These are phyloP conservation scores for Metschnikowia orientalis DNA, from an alignment of 805 yeast genomes.

Conservation along the genomic window DNA sequence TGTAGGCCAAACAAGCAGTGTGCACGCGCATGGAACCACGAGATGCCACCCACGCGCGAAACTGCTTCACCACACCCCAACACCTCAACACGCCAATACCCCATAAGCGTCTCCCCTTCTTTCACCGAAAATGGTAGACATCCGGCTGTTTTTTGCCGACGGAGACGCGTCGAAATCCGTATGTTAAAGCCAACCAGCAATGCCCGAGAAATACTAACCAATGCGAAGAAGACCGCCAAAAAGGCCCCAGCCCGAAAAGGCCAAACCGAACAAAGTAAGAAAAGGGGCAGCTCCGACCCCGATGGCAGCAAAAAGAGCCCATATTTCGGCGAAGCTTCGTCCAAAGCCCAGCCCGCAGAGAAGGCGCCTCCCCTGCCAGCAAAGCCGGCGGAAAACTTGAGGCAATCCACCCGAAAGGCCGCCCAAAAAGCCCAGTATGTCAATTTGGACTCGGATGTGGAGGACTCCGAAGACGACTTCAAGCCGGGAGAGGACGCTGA, in stretches of 20 bases:
- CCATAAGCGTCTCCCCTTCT: background rate
- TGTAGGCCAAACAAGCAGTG: too few species aligned
- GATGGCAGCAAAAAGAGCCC: slow-evolving; percentile 3
- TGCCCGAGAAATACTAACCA: too few species aligned
- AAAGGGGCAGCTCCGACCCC: background rate
- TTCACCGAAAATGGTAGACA: slow-evolving; percentile 15
- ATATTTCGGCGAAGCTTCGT: background rate
- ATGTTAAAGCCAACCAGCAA: slow-evolving; percentile 8
- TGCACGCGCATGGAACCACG: too few species aligned
- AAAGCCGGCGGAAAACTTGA: slow-evolving; percentile 8
- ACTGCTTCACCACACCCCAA: too few species aligned
- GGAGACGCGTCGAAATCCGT: slow-evolving; percentile 10
- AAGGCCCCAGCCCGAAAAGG: background rate
- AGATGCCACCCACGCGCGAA: too few species aligned
- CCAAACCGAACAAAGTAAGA: background rate
- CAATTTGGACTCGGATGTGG: slow-evolving; percentile 17
- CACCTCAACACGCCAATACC: slow-evolving; percentile 4
- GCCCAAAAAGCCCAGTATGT: slow-evolving; percentile 12
- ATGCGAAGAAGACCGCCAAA: too few species aligned
- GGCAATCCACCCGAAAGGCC: slow-evolving; percentile 11
- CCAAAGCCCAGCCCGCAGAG: background rate
- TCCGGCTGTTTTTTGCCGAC: slow-evolving; percentile 18
- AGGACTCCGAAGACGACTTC: slow-evolving; percentile 24
- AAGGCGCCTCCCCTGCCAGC: background rate
- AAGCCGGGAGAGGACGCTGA: slow-evolving; percentile 19